Base-by-base conservation (phyloP, 257 asterid species). In the Agastache rugosa region DNA sequence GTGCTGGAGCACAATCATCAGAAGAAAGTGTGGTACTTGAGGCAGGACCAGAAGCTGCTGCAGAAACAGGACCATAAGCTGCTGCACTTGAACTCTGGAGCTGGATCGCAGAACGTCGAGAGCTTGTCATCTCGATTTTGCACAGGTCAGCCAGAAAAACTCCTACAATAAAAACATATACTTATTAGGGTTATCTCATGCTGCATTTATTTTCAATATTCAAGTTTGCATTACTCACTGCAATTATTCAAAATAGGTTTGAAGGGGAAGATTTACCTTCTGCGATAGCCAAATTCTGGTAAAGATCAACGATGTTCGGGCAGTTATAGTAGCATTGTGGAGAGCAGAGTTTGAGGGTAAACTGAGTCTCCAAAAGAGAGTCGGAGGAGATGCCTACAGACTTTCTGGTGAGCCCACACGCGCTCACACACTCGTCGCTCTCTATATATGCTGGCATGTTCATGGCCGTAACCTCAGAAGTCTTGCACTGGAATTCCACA, bases 61-160 rank as follows among this genome's bases (percentile, higher is more conserved):
- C 67, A 20, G 76, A 67, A 58, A 70, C 60, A 4, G 79, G 83
- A 17, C 79, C 77, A 4, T 34, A 41, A 35, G 76, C 79, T 55
- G 75, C 86, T 22, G 77, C 87, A 73, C 86, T 80, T 8, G 89
- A 84, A 72, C 91, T 88, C 69, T 70, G 80, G 42, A 84, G 72
- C 76, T 83, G 85, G 62, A 79, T 63, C 60, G 67, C 64, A 25
- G 83, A 83, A 45, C 87, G 86, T 20, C 85, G 75, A n/a, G 78
- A 44, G 44, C 79, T 74, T 11, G 35, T 59, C 22, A 19, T 58
- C 44, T 75, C 61, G 6, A 71, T 71, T 73, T 77, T 76, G 85
- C 93, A 88, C 58, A 83, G n/a, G 12, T 80, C 80, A 16, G 82
- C 63, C 75, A 88, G 71, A 72, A 78, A 29, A 35, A 75, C 83